Conservation (phyloP, 148 eudicot genomes). For the Rhododendron vialii region DNA sequence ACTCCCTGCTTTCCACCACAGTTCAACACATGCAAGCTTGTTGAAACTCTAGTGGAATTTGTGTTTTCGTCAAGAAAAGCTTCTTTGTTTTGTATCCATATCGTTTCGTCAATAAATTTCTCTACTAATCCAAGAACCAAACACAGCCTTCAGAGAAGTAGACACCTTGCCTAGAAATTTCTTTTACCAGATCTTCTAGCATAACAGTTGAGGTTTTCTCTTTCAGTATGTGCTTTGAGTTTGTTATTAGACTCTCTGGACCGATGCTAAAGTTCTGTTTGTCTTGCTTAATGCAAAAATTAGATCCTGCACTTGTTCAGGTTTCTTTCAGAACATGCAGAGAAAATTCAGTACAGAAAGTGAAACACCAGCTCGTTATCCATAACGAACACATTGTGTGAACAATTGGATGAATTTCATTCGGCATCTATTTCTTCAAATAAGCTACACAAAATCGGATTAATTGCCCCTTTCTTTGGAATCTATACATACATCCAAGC, state of each 20-base stretch:
- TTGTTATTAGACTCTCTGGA: not conserved
- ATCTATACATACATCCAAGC: not conserved
- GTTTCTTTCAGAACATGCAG: not conserved
- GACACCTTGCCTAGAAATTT: not conserved
- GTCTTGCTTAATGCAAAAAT: not conserved
- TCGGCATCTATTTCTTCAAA: not conserved
- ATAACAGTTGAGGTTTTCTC: not conserved
- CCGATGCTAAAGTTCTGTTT: not conserved
- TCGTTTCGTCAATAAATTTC: not conserved
- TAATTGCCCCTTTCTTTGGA: not conserved
- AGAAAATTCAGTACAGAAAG: not conserved
- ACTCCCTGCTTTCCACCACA: slow-evolving; percentile 48
- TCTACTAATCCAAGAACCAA: not conserved
- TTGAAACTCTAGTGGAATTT: not conserved
- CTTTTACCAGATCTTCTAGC: not conserved
- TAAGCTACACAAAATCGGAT: not conserved
- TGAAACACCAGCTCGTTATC: not conserved
- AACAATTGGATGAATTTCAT: not conserved
- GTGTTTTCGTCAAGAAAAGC: not conserved
- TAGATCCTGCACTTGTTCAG: not conserved
- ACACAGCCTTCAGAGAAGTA: not conserved
- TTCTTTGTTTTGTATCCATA: not conserved
- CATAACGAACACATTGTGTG: not conserved
- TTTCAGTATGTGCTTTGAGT: no score
- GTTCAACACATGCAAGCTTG: slow-evolving; percentile 26